These are phyloP conservation scores for Teratosphaeriaceae sp. DNA, from an alignment of 2,329 filamentous ascomycete species.

Conservation along the genomic window DNA sequence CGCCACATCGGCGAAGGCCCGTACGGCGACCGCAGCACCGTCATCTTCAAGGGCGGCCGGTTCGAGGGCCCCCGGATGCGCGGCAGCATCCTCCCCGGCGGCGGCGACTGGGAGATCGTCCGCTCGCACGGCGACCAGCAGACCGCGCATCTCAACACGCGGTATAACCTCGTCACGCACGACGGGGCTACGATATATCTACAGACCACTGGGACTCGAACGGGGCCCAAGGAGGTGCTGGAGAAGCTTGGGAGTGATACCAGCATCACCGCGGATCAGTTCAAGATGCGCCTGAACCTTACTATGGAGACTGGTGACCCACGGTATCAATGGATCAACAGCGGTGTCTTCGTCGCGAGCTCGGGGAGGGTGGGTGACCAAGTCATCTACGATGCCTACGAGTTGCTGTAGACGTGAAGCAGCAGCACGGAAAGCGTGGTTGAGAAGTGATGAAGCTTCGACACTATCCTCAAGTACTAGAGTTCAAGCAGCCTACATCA, in stretches of 20 bases:
- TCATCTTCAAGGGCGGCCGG: conserved; percentile 21
- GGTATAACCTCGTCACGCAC: conserved; percentile 23
- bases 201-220: conserved; percentile 23
- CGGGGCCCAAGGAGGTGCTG: conserved; percentile 16
- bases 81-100: conserved; percentile 18
- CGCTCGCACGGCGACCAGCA: conserved; percentile 19
- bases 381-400: conserved; percentile 22
- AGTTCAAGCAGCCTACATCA: too few species aligned
- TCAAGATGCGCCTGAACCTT: conserved; percentile 24
- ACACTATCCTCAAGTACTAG: too few species aligned
- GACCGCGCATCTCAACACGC: conserved; percentile 23
- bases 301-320: conserved; percentile 24
- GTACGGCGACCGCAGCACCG: conserved; percentile 17
- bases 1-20: conserved; percentile 16
- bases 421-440: too few species aligned
- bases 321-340: conserved; percentile 25
- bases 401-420: conserved; percentile 19
- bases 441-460: too few species aligned
- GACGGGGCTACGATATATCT: conserved; percentile 23
- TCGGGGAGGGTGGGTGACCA: conserved; percentile 16
- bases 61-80: conserved; percentile 18
- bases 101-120: conserved; percentile 21
- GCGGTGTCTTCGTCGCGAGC: conserved; percentile 17
- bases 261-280: conserved; percentile 19
- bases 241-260: conserved; percentile 20